phyloP scores from a whole-genome alignment of 495 filamentous ascomycete genomes.

The Clavariopsis aquatica region DNA sequence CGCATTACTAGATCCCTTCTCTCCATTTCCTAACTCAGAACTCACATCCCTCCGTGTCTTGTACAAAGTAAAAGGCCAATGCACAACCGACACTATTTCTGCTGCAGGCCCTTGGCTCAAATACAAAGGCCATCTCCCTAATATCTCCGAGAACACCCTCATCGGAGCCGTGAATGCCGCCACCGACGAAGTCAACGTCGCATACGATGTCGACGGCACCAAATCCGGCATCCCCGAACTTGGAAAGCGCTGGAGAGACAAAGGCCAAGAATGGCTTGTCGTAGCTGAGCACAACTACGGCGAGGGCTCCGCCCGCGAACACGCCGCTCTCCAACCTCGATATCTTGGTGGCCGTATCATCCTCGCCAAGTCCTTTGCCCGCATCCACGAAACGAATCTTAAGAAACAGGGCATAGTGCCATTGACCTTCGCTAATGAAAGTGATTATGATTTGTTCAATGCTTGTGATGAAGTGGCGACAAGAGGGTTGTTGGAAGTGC shows the following conservation, averaged over 20 bases:
- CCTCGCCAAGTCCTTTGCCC: conserved; percentile 86
- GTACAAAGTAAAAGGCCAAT: conserved; percentile 94
- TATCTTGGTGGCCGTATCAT: conserved; percentile 90
- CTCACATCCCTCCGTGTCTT: conserved; percentile 75
- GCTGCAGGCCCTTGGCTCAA: conserved; percentile 98
- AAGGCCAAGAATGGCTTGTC: conserved; percentile 78
- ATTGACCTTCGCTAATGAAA: conserved; percentile 78
- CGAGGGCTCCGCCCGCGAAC: conserved; percentile 90
- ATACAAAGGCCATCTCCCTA: conserved; percentile 99
- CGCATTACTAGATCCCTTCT: conserved; percentile 87
- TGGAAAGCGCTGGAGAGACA: conserved; percentile 73
- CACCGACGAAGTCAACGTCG: conserved; percentile 87
- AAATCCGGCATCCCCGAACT: conserved; percentile 76
- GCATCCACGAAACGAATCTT: conserved; percentile 98
- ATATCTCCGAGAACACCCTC: conserved; percentile 99
- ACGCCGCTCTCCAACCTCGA: conserved; percentile 93
- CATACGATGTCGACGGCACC: conserved; percentile 76
- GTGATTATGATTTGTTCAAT: conserved; percentile 80
- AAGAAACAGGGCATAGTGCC: conserved; percentile 99
- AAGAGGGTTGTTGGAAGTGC: conserved; percentile 76
- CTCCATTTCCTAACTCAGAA: conserved; percentile 75
- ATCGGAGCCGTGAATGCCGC: conserved; percentile 94
- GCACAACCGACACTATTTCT: conserved; percentile 98
- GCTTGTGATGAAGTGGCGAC: conserved; percentile 82
- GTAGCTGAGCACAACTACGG: conserved; percentile 98